Base-by-base conservation (phyloP, 2,329 filamentous ascomycete genomes). In the Podosphaera aphanis region DNA sequence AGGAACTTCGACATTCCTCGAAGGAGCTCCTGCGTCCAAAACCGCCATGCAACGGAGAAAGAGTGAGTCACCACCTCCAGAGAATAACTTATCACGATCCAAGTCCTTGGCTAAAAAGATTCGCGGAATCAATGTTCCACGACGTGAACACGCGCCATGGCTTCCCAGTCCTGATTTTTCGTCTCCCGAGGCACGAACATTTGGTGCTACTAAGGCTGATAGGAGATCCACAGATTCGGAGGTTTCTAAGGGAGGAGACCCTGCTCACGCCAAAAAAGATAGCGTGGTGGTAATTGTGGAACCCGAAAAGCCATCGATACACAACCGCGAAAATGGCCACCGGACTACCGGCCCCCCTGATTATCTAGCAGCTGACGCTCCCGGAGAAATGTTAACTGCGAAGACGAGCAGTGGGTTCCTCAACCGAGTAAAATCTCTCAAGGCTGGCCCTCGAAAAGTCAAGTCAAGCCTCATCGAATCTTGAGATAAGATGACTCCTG, bases 101-200 rank as follows among this genome's bases (percentile, higher is more conserved):
- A 94, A 94, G 67, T 94, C 86, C 23, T 68, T 98, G 49, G 90
- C 85, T 2, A 85, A 94, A 60, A 82, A 86, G 47, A 80, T 98
- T 59, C 79, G 85, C 36, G 80, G 83, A 51, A 85, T 92, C 56
- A 83, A 78, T 59, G 77, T 77, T 50, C 71, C 71, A n/a, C 72
- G 71, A 7, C 73, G 75, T 43, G 70, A 74, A 20, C 71, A 69
- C 48, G 64, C 66, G 20, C 66, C 73, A n/a, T 70, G 79, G 41
- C 61, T 74, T 47, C 66, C 64, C 5, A 75, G 69, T 51, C 69
- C 73, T 0, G 75, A 78, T 16, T 64, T 60, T 20, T 59, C 57
- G 15, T 57, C 55, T 25, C 55, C 57, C 15, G 53, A 55, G 11
- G 43, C 40, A 44, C 63, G 55, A 1, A 56, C 56, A 18, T 62